Base-by-base conservation (phyloP, 169 alveolate genomes). In the Eimeria tenella region DNA sequence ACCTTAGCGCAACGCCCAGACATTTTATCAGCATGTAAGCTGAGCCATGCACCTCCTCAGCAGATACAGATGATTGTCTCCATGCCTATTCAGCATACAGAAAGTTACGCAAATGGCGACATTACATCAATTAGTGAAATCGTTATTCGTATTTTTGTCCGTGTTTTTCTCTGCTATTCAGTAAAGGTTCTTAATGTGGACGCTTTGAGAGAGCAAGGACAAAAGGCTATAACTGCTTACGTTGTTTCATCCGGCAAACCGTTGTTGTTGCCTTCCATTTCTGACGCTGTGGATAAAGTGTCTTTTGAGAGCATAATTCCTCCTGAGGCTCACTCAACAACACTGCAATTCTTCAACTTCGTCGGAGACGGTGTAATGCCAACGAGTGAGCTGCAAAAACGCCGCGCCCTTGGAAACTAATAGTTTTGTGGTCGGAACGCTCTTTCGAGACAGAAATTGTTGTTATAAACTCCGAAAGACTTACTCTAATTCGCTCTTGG, bases 1-100 rank as follows among this genome's bases (percentile, higher is more conserved):
- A 62, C 19, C 79, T 25, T 84, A 19, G 65, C 81, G 15, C 91
- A 84, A 23, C 63, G 75, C 63, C 91, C 91, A 58, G 91, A 84
- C 21, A 75, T 84, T 5, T n/a, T 49, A 17, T 56, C 75, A 49
- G 91, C 91, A 23, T 25, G 75, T 58, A 62, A 21, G 74, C 58
- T 17, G 11, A 58, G 21, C 21, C 68, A 17, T 17, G 1, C 21
- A 11, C 68, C 68, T 58, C 21, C 19, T 10, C 68, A 58, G 4
- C 42, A 31, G 42, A 31, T 31, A 31, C 42, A 1, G 2, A 31
- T 31, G 42, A 31, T 2, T 2, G 42, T 31, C 42, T 31, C 42
- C 42, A 31, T 31, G 42, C 42, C 42, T 42, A 17, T n/a, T 75
- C n/a, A 75, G 42, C 65, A 6, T 58, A 73, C 83, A 42, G 83